Base-by-base conservation (phyloP, 2,329 filamentous ascomycete genomes). In the Cordyceps javanica region DNA sequence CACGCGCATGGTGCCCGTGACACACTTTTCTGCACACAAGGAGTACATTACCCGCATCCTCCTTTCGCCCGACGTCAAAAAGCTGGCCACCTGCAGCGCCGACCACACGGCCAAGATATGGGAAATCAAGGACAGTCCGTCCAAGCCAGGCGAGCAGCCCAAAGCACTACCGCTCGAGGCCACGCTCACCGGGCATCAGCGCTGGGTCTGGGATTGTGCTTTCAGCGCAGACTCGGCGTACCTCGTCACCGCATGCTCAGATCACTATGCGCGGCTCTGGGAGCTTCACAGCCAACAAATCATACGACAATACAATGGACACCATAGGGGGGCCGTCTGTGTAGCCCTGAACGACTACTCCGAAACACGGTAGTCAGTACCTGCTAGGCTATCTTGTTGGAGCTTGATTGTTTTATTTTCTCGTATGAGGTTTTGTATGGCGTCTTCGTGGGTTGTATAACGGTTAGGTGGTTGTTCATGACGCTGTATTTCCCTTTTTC, bases 131-230 rank as follows among this genome's bases (percentile, higher is more conserved):
- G 89, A 95, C 67, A 80, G 86, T n/a, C 82, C 85, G 49, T 76
- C 79, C 14, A 60, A 50, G 57, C 63, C 58, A 44, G 64, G 60
- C 42, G 73, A 75, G 55, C 55, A 51, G 34, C 72, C 78, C 9
- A 82, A 79, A 70, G 87, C 79, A 42, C 94, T 90, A 64, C 88
- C 87, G 10, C 82, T 96, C 21, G 90, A 96, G 72, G 91, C 91
- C 3, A 95, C 91, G 1, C 82, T 97, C 1, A 89, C 89, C 23
- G 90, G 89, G 56, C 92, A 97, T 73, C 92, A 97, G 74, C 86
- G 92, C 55, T 97, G 92, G 92, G 92, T 97, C 1, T 97, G 92
- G 92, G 92, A 97, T 71, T 97, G 92, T 67, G 92, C 92, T 1
- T 97, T 97, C 73, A 93, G 89, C 61, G 92, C 92, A 26, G 92